Conservation (phyloP, 1,284 basidiomycete genomes). For the Leccinum cinnamomeum region DNA sequence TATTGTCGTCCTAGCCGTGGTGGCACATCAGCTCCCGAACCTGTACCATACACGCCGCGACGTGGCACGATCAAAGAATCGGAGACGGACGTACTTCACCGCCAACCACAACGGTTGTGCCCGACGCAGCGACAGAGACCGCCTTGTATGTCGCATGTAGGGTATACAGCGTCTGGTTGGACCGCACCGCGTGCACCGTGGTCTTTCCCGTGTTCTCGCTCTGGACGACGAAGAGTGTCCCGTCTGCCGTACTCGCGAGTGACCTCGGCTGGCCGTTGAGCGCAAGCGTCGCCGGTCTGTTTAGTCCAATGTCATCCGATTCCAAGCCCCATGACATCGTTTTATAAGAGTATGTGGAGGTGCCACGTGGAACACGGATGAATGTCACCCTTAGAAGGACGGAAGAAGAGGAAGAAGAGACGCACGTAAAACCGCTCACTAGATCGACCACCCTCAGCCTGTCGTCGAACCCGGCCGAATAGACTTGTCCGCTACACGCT, state of each 20-base stretch:
- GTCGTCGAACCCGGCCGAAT: constrained; percentile 82
- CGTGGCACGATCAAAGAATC: background rate
- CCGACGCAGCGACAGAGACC: constrained; percentile 55
- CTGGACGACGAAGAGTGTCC: constrained; percentile 66
- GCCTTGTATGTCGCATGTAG: constrained; percentile 55
- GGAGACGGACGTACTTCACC: constrained; percentile 54
- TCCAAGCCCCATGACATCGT: background rate
- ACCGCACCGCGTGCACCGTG: constrained; percentile 65
- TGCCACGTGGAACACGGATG: background rate
- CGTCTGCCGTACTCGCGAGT: constrained; percentile 60
- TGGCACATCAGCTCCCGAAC: background rate
- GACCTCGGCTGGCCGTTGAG: constrained; percentile 74
- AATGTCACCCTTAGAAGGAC: background rate
- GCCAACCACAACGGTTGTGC: constrained; percentile 67
- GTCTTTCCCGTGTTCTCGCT: constrained; percentile 49
- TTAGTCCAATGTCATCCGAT: background rate
- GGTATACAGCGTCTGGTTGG: constrained; percentile 64
- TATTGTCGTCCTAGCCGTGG: constrained; percentile 55
- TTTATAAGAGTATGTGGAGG: background rate
- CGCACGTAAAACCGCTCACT: constrained; percentile 57
- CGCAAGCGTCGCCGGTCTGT: constrained; percentile 47
- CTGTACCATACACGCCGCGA: background rate
- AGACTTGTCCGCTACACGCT: constrained; percentile 52
- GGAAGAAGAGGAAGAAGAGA: constrained; percentile 2
- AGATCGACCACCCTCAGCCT: constrained; percentile 64